Percentiles rank a stretch among this genome's conserved stretches.
Conservation (phyloP, 108 stramenopile species). For the Cyclotella sp. region DNA sequence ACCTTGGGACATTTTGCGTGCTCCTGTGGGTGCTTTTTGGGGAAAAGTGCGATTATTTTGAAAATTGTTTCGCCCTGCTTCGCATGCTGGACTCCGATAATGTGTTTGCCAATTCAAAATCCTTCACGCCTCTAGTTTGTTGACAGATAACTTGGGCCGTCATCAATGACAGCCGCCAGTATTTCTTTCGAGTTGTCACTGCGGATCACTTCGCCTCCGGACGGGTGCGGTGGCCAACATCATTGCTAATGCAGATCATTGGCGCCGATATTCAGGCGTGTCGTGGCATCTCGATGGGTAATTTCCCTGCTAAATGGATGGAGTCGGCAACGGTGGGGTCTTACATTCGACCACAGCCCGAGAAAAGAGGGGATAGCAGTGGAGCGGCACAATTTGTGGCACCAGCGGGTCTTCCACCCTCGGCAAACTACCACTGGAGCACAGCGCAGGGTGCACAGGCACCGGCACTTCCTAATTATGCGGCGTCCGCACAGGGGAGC, state of each 20-base stretch:
- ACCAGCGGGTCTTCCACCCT: no score
- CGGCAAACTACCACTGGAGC: no score
- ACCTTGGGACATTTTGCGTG: not conserved
- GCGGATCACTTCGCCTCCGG: not conserved
- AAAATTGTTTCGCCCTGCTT: not conserved
- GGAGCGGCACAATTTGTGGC: no score
- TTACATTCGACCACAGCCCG: no score
- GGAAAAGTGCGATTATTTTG: not conserved
- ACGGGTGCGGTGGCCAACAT: not conserved
- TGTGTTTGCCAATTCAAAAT: not conserved
- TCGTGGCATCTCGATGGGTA: not conserved
- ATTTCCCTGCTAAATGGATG: not conserved
- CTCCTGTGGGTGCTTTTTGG: not conserved
- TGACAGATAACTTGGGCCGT: constrained; percentile 1
- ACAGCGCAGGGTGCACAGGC: no score
- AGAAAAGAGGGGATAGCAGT: no score
- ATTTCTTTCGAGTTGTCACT: not conserved
- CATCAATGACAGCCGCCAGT: not conserved
- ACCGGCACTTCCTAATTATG: no score
- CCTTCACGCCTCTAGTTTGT: not conserved
- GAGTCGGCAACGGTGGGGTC: not conserved
- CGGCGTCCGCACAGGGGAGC: no score
- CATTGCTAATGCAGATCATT: not conserved
- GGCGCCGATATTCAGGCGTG: not conserved
- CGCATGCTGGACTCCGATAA: not conserved